Percentiles rank a stretch among this genome's conserved stretches.
Conservation (phyloP, 2,329 filamentous ascomycete genomes). For the Aspergillus ochraceus region DNA sequence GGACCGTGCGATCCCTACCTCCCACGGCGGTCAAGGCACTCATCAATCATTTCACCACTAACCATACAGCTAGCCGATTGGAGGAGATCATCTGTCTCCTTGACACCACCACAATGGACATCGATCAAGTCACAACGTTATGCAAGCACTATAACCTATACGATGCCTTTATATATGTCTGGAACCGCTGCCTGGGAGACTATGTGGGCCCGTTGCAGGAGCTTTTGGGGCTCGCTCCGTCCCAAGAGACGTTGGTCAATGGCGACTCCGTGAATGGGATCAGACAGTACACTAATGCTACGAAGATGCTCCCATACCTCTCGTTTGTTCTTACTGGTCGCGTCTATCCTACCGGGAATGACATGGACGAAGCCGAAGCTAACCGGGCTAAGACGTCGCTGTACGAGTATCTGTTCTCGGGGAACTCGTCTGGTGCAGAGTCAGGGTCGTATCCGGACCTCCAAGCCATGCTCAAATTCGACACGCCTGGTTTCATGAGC, state of each 20-base stretch:
- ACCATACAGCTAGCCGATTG: conserved; percentile 72
- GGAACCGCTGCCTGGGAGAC: conserved; percentile 87
- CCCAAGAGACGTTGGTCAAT: conserved; percentile 27
- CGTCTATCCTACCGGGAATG: conserved; percentile 82
- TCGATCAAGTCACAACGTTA: conserved; percentile 86
- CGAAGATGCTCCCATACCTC: conserved; percentile 92
- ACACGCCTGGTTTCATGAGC: conserved; percentile 89
- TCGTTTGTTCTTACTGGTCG: conserved; percentile 88
- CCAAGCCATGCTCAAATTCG: conserved; percentile 79
- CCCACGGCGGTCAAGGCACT: conserved; percentile 83
- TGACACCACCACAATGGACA: conserved; percentile 84
- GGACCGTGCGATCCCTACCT: conserved; percentile 71
- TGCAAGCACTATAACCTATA: conserved; percentile 93
- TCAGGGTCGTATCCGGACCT: conserved; percentile 76
- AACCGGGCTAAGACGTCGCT: conserved; percentile 79
- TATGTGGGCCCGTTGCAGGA: conserved; percentile 90
- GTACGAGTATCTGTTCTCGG: conserved; percentile 92
- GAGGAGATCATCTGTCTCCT: conserved; percentile 96
- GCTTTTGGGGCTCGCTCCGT: conserved; percentile 57
- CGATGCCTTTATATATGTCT: conserved; percentile 93
- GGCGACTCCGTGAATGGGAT: conserved; percentile 56
- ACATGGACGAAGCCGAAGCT: conserved; percentile 71
- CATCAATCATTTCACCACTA: conserved; percentile 75
- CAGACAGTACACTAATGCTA: conserved; percentile 63
- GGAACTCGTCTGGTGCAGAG: conserved; percentile 48